Percentiles rank a stretch among this genome's conserved stretches.
Evolutionary conservation across 305 asterid species (phyloP).

Genomic region (Fraxinus sp.): DNA sequence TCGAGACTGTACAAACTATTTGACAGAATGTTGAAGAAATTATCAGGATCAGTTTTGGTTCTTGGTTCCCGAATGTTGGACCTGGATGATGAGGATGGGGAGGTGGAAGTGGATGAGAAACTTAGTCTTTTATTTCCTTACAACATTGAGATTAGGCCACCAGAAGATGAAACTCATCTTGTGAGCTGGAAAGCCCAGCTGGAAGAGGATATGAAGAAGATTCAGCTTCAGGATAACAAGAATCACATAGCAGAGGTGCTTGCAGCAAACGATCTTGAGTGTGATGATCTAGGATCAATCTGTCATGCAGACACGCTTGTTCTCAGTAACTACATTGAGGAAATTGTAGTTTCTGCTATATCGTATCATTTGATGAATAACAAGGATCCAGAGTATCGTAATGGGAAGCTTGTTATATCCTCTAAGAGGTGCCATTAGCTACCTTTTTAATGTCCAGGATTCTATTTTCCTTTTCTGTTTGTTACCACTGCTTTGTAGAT

Average conservation of each 20-base stretch:
- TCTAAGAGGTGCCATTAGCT: conserved; percentile 57
- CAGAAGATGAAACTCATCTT: conserved; percentile 79
- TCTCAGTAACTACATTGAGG: conserved; percentile 71
- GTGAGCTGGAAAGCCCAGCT: conserved; percentile 83
- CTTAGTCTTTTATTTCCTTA: conserved; percentile 68
- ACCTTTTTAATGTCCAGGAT: neutral
- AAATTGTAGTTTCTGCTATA: conserved; percentile 84
- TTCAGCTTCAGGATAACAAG: conserved; percentile 76
- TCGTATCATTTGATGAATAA: conserved; percentile 71
- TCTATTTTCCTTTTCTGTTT: neutral
- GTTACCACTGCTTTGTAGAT: neutral
- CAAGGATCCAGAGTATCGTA: conserved; percentile 83
- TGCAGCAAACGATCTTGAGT: conserved; percentile 88
- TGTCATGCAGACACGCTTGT: conserved; percentile 67
- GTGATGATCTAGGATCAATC: conserved; percentile 83
- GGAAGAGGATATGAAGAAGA: conserved; percentile 81
- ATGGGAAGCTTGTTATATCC: conserved; percentile 89
- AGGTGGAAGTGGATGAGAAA: conserved; percentile 42
- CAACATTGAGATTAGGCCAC: conserved; percentile 78
- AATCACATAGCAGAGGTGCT: conserved; percentile 91
- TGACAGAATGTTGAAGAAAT: conserved; percentile 67
- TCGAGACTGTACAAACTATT: conserved; percentile 59
- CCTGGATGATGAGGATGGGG: conserved; percentile 48
- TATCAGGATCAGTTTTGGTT: conserved; percentile 78
- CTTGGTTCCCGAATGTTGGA: conserved; percentile 82